Evolutionary conservation across 306 rosid species (phyloP), one percentile per base, ranked within the genome.

Genomic region (Acmispon strigosus): DNA sequence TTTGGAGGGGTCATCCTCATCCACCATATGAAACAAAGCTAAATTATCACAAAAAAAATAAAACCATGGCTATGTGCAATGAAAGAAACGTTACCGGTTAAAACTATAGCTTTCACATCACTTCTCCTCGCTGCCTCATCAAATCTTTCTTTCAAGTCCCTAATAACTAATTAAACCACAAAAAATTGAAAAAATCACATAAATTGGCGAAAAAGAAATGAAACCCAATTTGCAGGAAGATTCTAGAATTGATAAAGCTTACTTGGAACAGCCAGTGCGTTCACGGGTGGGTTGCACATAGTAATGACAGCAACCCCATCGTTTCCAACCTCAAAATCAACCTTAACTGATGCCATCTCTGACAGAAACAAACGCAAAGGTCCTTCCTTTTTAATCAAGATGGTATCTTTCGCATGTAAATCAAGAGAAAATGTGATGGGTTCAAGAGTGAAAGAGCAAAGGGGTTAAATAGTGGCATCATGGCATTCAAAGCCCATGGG

Each of bases 231-330:
- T 1, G 10, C 32, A 43, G 3, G 37, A 19, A 44, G 4, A 61
- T 1, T n/a, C 18, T 43, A 69, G 27, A 18, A 69, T 9, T 42
- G 18, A 39, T 8, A 43, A 54, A 52, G 55, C 88, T 70, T 32
- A 94, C 96, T 72, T 19, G 87, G 81, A 68, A 88, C 29, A 29
- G 96, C 99, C 63, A 94, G 69, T 68, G 97, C 99, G 84, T 95
- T 91, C 0, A 91, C 99, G 0, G 99, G 99, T 58, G 96, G 99
- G 60, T 95, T 91, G 50, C 76, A 82, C 66, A 95, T 82, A 60
- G 97, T 79, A 77, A 95, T 87, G 17, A 95, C 73, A 7, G 96
- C 99, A 70, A 95, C 97, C 84, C 92, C 97, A 69, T 95, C 97
- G 81, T 41, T 62, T 58, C 97, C 99, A 59, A 95, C 88, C 74